Evolutionary conservation across 345 rosid species (phyloP).

Genomic region (Linum lewisii): DNA sequence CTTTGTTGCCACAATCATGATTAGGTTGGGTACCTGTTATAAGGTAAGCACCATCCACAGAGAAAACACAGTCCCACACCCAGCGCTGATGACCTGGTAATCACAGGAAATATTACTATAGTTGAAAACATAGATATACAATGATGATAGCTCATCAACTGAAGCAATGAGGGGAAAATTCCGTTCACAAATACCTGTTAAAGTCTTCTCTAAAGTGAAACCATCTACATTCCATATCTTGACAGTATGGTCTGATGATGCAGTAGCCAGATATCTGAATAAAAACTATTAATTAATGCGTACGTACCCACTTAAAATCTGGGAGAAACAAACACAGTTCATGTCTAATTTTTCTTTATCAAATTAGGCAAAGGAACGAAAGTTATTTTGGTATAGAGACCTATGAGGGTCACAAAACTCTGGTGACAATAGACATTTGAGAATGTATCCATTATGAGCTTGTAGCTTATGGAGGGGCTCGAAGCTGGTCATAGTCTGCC

Average conservation of each 20-base stretch:
- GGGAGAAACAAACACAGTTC: not conserved
- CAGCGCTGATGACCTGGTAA: slow-evolving; percentile 81
- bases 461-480: slow-evolving; percentile 95
- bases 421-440: slow-evolving; percentile 89
- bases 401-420: slow-evolving; percentile 73
- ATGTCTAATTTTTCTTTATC: not conserved
- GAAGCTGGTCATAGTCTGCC: slow-evolving; percentile 85
- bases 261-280: slow-evolving; percentile 82
- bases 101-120: slow-evolving; percentile 3
- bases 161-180: not conserved
- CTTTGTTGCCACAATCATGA: no score
- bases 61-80: slow-evolving; percentile 99
- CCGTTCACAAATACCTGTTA: slow-evolving; percentile 36
- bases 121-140: no score
- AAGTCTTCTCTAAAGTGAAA: slow-evolving; percentile 79
- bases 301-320: no score
- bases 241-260: slow-evolving; percentile 88
- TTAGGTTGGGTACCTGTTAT: slow-evolving; percentile 51
- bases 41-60: slow-evolving; percentile 93
- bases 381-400: slow-evolving; percentile 19
- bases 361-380: not conserved
- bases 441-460: slow-evolving; percentile 81
- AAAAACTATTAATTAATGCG: slow-evolving; percentile 6
- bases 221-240: slow-evolving; percentile 98
- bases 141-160: not conserved